Percentiles rank a stretch among this genome's conserved stretches.
Conservation (phyloP, 345 rosid genomes). For the Eucalyptus polyanthemos region DNA sequence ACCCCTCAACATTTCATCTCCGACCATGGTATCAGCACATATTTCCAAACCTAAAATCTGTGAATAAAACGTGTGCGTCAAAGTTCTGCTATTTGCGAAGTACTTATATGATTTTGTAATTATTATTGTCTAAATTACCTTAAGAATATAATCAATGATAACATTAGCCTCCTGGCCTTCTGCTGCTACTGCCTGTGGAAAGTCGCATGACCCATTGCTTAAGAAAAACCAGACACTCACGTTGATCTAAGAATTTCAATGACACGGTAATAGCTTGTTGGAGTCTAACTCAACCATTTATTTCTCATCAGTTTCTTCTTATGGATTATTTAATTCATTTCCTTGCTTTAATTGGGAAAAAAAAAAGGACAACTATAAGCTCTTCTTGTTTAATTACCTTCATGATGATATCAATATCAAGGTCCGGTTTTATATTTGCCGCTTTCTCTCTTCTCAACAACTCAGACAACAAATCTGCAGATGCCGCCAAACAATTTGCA, state of each 20-base stretch:
- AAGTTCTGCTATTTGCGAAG: neutral
- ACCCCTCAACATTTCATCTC: slow-evolving; percentile 31
- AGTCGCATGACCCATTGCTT: neutral
- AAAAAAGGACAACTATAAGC: neutral
- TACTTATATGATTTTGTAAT: neutral
- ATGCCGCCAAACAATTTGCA: neutral
- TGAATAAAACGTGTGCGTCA: neutral
- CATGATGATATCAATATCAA: slow-evolving; percentile 31
- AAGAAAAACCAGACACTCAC: neutral
- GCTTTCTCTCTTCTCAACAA: slow-evolving; percentile 33
- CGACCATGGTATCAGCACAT: slow-evolving; percentile 28
- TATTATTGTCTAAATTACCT: slow-evolving; percentile 10
- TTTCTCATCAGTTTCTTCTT: neutral
- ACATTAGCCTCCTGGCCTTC: slow-evolving; percentile 45
- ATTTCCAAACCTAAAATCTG: slow-evolving; percentile 20
- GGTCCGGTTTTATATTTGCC: slow-evolving; percentile 24
- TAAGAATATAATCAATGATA: slow-evolving; percentile 38
- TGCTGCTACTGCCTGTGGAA: slow-evolving; percentile 28
- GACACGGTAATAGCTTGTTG: neutral
- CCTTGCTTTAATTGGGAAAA: neutral
- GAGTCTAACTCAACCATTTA: neutral
- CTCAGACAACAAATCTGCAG: slow-evolving; percentile 30
- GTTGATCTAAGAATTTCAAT: neutral
- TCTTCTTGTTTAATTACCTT: slow-evolving; percentile 9
- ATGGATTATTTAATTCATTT: neutral